Base-by-base conservation (phyloP, 495 filamentous ascomycete genomes). In the Penicillium psychrofluorescens region DNA sequence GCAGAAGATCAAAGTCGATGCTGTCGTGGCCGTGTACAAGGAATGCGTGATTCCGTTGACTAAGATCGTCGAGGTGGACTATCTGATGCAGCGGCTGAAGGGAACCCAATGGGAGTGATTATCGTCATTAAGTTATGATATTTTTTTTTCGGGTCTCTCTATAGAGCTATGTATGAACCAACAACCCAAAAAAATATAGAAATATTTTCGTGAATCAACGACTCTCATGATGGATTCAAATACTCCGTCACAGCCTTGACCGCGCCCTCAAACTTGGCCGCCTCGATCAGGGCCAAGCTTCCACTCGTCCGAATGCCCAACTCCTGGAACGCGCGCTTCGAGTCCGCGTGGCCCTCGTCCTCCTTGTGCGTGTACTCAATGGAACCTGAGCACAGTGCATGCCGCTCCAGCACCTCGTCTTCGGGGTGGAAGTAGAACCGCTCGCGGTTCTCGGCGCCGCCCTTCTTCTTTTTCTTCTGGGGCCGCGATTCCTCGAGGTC, bases 11-110 rank as follows among this genome's bases (percentile, higher is more conserved):
- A 83, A 99, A 61, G 84, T 84, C 6, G 88, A 95, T 38, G 90
- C 90, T 5, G 90, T 99, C 22, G 89, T 95, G 28, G 75, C 78
- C 14, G 95, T 97, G 85, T 99, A 97, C 65, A 82, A 87, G 68
- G 82, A 84, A 59, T 88, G 83, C 63, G 90, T 99, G 42, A 99
- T 99, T 45, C 94, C 94, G 2, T 64, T 97, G 59, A 99, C 94
- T 22, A 99, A 97, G 64, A 83, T 90, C 48, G 90, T 99, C 28
- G 94, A 99, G 71, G 86, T 97, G 13, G 90, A 97, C 56, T 99
- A 99, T 55, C 72, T 99, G 35, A 94, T 97, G 85, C 88, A 96
- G 63, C 78, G 92, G 43, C 72, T 99, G 29, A 79, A 84, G 54
- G 77, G 77, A 11, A 83, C 81, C 8, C 50, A 79, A 59, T 85